phyloP scores from a whole-genome alignment of 192 early-diverging fungal species.

The Mortierella claussenii region DNA sequence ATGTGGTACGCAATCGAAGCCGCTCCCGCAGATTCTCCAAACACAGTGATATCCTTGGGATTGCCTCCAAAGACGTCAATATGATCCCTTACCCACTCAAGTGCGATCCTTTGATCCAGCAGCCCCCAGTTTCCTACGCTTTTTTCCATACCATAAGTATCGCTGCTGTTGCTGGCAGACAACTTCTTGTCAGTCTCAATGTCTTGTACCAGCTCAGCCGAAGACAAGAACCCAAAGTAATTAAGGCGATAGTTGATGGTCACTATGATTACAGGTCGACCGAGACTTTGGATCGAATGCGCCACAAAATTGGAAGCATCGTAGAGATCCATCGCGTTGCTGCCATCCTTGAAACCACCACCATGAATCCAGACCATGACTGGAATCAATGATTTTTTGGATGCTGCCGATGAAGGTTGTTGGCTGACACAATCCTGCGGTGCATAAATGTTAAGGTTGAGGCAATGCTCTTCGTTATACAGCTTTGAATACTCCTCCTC shows the following conservation, averaged over 20 bases:
- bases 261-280: conserved; percentile 45
- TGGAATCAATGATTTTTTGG: conserved; percentile 29
- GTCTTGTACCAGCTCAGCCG: conserved; percentile 30
- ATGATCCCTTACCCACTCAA: conserved; percentile 68
- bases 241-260: conserved; percentile 53
- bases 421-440: conserved; percentile 16
- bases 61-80: conserved; percentile 67
- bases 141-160: too few species aligned
- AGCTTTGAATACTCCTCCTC: conserved; percentile 23
- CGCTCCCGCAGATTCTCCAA: conserved; percentile 66
- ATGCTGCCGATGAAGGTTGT: background rate
- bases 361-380: conserved; percentile 52
- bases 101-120: conserved; percentile 63
- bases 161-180: background rate
- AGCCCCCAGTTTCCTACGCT: conserved; percentile 59
- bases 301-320: conserved; percentile 31
- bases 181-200: conserved; percentile 21
- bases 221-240: conserved; percentile 47
- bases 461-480: conserved; percentile 54
- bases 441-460: conserved; percentile 59
- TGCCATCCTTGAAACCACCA: conserved; percentile 28
- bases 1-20: conserved; percentile 50
- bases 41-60: conserved; percentile 58
- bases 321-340: conserved; percentile 36
- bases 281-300: conserved; percentile 1